These are phyloP conservation scores for Starmerella cellae DNA, from an alignment of 805 yeast genomes.

Conservation along the genomic window DNA sequence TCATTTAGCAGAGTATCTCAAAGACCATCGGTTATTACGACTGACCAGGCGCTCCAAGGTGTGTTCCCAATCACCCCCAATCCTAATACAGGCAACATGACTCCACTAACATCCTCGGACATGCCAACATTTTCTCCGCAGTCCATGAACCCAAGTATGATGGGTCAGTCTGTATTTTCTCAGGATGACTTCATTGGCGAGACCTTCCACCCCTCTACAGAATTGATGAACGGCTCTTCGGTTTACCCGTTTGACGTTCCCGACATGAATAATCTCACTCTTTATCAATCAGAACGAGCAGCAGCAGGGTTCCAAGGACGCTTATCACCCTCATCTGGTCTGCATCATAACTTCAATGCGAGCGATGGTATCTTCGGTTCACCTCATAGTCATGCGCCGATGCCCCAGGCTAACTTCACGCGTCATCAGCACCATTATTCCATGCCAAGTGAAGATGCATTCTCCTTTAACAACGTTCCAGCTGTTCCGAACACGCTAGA, in stretches of 20 bases:
- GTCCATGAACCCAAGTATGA: background rate
- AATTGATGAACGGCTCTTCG: background rate
- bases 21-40: background rate
- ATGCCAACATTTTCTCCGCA: background rate
- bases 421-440: no score
- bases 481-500: no score
- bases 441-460: no score
- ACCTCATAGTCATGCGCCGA: no score
- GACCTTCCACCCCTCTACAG: background rate
- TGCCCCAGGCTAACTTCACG: no score
- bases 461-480: no score
- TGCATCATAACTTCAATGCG: no score
- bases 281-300: background rate
- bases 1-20: conserved; percentile 7
- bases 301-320: background rate
- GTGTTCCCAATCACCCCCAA: background rate
- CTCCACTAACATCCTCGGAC: background rate
- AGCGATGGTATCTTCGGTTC: no score
- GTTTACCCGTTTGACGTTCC: conserved; percentile 5
- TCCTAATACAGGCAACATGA: background rate
- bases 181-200: background rate
- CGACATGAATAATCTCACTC: conserved; percentile 5
- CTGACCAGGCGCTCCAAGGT: background rate
- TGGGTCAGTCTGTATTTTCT: background rate
- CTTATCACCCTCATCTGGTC: no score